Base-by-base conservation (phyloP, 2,329 filamentous ascomycete genomes). In the Epichloe sp. region DNA sequence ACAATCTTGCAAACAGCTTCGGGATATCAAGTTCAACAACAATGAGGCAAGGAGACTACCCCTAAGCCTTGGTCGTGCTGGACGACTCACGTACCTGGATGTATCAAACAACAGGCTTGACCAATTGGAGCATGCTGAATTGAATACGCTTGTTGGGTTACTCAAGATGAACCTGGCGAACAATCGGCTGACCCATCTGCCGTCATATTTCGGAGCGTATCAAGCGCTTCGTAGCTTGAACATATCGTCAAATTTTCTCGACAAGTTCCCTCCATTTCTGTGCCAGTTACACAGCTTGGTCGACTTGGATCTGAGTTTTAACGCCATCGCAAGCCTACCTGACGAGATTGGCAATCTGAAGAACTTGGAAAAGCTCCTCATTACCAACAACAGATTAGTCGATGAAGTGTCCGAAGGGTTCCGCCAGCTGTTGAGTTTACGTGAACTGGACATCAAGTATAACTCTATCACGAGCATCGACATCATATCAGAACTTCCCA, bases 291-390 rank as follows among this genome's bases (percentile, higher is more conserved):
- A 81, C 57, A 89, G 85, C 43, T 71, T 98, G 44, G 86, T 95
- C 12, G 91, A 98, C 63, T 78, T 98, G 41, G 93, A 98, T 61
- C 81, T 98, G 63, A 97, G 91, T 65, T 98, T 98, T 77, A 98
- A 98, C 64, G 80, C 83, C 41, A 95, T 98, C 55, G 79, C 79
- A 11, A 78, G 73, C 50, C 71, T 98, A 7, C 89, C 90, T 0
- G 82, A 84, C 14, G 73, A 83, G 55, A 86, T 98, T 57, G 88
- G 89, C 6, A 80, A 82, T 51, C 70, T 98, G 52, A 80, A 76
- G 52, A 87, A 83, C 50, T 71, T 98, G 38, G 93, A 97, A 67
- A 83, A 90, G 56, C 78, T 98, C 34, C 88, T 93, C 71, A 91
- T 95, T 58, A 97, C 93, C 2, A 98, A 98, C 70, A 98, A 98